Evolutionary conservation across 2,329 filamentous ascomycete species (phyloP).

Genomic region (Fonsecaea monophora): DNA sequence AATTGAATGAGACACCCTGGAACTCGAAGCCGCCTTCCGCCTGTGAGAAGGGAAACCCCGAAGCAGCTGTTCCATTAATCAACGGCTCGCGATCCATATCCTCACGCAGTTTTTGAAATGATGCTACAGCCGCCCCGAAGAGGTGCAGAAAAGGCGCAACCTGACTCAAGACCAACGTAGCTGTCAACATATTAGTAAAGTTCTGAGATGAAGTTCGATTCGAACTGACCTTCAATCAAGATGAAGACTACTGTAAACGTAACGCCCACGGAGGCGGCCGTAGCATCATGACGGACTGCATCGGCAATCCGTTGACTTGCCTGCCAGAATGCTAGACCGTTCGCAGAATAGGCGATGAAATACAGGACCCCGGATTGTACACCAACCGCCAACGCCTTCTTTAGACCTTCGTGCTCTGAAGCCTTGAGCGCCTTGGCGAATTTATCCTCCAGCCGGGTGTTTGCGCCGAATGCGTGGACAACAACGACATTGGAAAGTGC

Average conservation of each 20-base stretch:
- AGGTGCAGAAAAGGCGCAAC: slow-evolving; percentile 56
- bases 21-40: slow-evolving; percentile 43
- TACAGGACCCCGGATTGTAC: slow-evolving; percentile 44
- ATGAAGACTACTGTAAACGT: slow-evolving; percentile 21
- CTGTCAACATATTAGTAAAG: slow-evolving; percentile 35
- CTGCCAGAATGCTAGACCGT: slow-evolving; percentile 47
- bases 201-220: neutral
- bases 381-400: slow-evolving; percentile 43
- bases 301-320: slow-evolving; percentile 60
- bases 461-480: slow-evolving; percentile 62
- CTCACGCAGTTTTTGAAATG: slow-evolving; percentile 64
- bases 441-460: slow-evolving; percentile 50
- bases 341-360: slow-evolving; percentile 45
- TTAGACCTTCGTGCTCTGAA: slow-evolving; percentile 42
- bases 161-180: slow-evolving; percentile 51
- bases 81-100: slow-evolving; percentile 62
- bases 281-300: slow-evolving; percentile 38
- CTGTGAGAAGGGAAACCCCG: slow-evolving; percentile 2
- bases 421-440: slow-evolving; percentile 42
- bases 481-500: slow-evolving; percentile 58
- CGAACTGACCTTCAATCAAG: slow-evolving; percentile 17
- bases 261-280: slow-evolving; percentile 10
- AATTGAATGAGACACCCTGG: slow-evolving; percentile 46
- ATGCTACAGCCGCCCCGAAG: slow-evolving; percentile 57
- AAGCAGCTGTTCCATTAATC: slow-evolving; percentile 49